Evolutionary conservation across 2,329 filamentous ascomycete species (phyloP).

Genomic region (Colletotrichum simmondsii): DNA sequence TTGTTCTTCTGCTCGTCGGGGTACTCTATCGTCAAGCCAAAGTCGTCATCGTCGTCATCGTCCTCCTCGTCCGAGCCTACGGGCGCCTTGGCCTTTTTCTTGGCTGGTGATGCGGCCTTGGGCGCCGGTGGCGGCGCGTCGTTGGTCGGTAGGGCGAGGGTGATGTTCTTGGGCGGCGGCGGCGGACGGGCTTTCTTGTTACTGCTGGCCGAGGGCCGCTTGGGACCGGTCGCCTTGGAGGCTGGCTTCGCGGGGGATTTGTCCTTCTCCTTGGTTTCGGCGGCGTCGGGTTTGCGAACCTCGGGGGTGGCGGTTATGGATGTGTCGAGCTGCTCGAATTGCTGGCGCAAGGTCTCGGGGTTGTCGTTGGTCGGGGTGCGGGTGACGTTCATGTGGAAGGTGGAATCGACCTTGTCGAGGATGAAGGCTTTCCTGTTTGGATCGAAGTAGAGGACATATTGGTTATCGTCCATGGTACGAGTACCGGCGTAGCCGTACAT

Average conservation of each 20-base stretch:
- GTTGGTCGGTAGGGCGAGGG: slow-evolving; percentile 48
- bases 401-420: slow-evolving; percentile 83
- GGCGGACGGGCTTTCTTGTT: slow-evolving; percentile 37
- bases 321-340: slow-evolving; percentile 73
- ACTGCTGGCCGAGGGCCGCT: slow-evolving; percentile 39
- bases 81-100: slow-evolving; percentile 45
- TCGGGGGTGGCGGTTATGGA: slow-evolving; percentile 40
- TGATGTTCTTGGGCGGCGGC: slow-evolving; percentile 50
- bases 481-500: slow-evolving; percentile 71
- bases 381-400: slow-evolving; percentile 87
- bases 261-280: not conserved
- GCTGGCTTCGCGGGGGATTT: slow-evolving; percentile 37
- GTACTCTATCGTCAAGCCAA: slow-evolving; percentile 69
- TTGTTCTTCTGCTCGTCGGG: slow-evolving; percentile 55
- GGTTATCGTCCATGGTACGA: slow-evolving; percentile 64
- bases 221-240: slow-evolving; percentile 34
- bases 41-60: slow-evolving; percentile 66
- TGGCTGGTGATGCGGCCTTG: slow-evolving; percentile 16
- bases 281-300: slow-evolving; percentile 37
- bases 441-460: slow-evolving; percentile 82
- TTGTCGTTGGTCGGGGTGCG: slow-evolving; percentile 75
- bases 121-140: slow-evolving; percentile 35
- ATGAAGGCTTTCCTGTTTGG: slow-evolving; percentile 79
- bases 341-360: slow-evolving; percentile 69
- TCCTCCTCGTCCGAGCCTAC: slow-evolving; percentile 62